Percentiles rank a stretch among this genome's conserved stretches.
These are phyloP conservation scores for Beta corolliflora DNA, from an alignment of 179 eudicot genomes.

Conservation along the genomic window DNA sequence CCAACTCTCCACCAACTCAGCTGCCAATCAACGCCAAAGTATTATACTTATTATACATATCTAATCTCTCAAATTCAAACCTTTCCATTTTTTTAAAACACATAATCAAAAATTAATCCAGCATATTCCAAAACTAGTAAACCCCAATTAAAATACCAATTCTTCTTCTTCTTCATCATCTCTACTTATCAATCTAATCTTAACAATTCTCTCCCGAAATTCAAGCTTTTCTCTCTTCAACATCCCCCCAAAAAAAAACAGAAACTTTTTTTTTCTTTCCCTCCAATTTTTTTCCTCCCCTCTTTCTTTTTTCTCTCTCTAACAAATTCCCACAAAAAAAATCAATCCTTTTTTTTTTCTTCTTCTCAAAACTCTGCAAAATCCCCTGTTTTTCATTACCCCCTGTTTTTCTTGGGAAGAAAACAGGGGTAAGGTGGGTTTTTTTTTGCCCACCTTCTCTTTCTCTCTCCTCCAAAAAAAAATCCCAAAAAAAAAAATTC, in stretches of 20 bases:
- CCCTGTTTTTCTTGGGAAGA: background rate
- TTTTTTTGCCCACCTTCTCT: constrained; percentile 38
- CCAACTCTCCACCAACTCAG: constrained; percentile 21
- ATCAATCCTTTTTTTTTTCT: background rate
- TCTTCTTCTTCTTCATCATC: background rate
- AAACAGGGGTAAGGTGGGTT: constrained; percentile 37
- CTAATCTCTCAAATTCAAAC: background rate
- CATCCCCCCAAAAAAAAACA: background rate
- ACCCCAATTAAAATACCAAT: background rate
- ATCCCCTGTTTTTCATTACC: constrained; percentile 18
- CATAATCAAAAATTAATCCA: background rate
- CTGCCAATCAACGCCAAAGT: background rate
- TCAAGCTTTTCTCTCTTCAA: constrained; percentile 7
- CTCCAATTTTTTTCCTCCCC: background rate
- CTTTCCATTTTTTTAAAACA: background rate
- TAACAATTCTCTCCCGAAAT: constrained; percentile 14
- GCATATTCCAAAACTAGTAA: background rate
- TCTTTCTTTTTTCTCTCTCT: background rate
- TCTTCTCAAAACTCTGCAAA: background rate
- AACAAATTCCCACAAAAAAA: background rate
- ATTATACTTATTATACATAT: background rate
- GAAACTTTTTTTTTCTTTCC: background rate
- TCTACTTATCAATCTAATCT: background rate
- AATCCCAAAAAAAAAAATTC: constrained; percentile 2
- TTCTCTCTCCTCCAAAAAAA: constrained; percentile 11